Percentiles rank a stretch among this genome's conserved stretches.
Evolutionary conservation across 345 rosid genomes (phyloP).

Genomic region (Eucalyptus decipiens): DNA sequence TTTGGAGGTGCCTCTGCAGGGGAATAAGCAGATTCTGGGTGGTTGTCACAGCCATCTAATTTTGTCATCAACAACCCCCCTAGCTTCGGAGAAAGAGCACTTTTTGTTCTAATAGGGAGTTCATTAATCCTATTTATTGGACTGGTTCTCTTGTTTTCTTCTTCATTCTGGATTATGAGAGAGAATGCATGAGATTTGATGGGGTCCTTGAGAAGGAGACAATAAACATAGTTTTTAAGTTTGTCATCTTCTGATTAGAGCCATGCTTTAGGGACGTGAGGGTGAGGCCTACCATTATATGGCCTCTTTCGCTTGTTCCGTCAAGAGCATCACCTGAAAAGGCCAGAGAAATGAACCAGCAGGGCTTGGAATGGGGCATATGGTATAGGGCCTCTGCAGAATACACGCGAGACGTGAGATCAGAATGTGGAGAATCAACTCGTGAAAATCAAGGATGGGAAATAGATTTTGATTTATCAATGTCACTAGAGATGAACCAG

Average conservation of each 20-base stretch:
- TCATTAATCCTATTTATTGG: constrained; percentile 1
- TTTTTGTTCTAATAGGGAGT: not conserved
- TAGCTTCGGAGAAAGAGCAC: constrained; percentile 14
- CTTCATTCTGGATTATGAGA: not conserved
- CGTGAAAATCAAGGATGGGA: not conserved
- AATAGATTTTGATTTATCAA: not conserved
- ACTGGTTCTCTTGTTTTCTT: constrained; percentile 1
- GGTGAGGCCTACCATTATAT: not conserved
- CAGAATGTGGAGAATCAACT: not conserved
- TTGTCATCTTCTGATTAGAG: not conserved
- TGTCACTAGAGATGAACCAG: not conserved
- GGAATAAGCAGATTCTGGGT: constrained; percentile 6
- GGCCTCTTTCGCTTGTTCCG: not conserved
- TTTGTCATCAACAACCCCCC: not conserved
- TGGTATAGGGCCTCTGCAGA: not conserved
- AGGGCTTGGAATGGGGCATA: not conserved
- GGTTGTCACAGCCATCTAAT: not conserved
- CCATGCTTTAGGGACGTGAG: not conserved
- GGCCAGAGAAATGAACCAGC: not conserved
- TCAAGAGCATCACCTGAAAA: not conserved
- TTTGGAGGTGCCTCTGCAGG: constrained; percentile 22
- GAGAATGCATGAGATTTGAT: not conserved
- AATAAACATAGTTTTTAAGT: not conserved
- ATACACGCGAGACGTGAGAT: not conserved
- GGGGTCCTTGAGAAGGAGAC: not conserved